phyloP scores from a whole-genome alignment of 257 asterid species.

The Przewalskia tangutica region DNA sequence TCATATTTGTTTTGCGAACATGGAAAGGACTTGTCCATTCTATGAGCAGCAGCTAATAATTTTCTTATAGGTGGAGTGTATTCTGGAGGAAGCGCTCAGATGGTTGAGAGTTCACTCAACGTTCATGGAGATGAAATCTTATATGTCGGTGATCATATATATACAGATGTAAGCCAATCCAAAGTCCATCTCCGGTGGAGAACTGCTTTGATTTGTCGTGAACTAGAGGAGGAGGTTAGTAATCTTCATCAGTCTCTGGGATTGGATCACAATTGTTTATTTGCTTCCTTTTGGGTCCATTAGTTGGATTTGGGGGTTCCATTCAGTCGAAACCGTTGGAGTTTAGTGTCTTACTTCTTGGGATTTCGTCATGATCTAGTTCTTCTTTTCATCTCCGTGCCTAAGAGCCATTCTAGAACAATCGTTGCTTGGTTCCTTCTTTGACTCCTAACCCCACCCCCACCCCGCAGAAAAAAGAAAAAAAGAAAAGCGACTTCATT shows the following conservation, averaged over 20 bases:
- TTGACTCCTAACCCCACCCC: background rate
- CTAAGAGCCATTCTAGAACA: background rate
- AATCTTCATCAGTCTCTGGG: background rate
- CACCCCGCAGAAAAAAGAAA: too few species aligned
- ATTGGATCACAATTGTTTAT: background rate
- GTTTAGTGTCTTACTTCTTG: background rate
- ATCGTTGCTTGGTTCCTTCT: background rate
- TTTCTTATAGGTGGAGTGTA: conserved; percentile 57
- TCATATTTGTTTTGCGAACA: background rate
- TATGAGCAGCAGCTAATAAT: background rate
- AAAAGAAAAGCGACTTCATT: background rate
- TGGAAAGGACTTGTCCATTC: background rate
- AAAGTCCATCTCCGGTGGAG: conserved; percentile 92
- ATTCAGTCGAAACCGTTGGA: background rate
- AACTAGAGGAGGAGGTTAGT: conserved; percentile 79
- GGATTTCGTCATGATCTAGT: background rate
- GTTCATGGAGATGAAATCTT: conserved; percentile 85
- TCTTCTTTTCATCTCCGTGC: background rate
- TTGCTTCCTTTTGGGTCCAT: background rate
- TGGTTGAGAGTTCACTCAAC: conserved; percentile 76
- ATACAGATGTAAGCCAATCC: conserved; percentile 88
- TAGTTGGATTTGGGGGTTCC: background rate
- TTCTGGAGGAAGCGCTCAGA: conserved; percentile 94
- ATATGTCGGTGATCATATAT: conserved; percentile 89
- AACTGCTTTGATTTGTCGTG: conserved; percentile 88